Evolutionary conservation across 768 basidiomycete species (phyloP), one percentile per base, ranked within the genome.

Genomic region (Suillus paluster): DNA sequence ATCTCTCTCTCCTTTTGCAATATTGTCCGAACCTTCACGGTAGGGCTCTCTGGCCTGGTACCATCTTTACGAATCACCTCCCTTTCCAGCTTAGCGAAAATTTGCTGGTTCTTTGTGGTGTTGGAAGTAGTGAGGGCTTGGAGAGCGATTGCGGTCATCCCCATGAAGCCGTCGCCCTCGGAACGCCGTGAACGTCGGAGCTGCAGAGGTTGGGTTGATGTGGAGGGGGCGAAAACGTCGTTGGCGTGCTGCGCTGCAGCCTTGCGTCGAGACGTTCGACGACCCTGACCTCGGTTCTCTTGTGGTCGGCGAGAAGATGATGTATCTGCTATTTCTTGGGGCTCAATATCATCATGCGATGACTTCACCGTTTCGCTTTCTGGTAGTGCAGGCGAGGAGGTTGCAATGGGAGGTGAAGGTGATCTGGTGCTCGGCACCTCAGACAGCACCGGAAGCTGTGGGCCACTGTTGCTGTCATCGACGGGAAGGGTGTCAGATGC

Each of bases 41-140:
- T 82, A 7, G 92, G 92, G 68, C 92, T 94, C 64, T 89, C 90
- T 11, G 92, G 92, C 58, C 92, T 79, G 39, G 76, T 71, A 33
- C 92, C 92, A 46, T 86, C 83, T 72, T 83, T 90, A 53, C 86
- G 81, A 34, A 94, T 77, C 21, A 94, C 82, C 72, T 91, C 85
- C 39, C 84, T 91, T 72, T 90, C 86, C 42, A 94, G 73, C 63
- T 81, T 83, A 6, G 84, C 78, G 25, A 84, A 65, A 54, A 88
- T 90, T 54, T 81, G 77, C 76, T 94, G 91, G 67, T 94, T 94
- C 71, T 77, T 84, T 54, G 79, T 73, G 1, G 92, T 94, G 72
- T 94, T 94, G 44, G 84, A 82, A 17, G 79, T 80, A 11, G 92
- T 94, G 59, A 94, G 80, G 41, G 86, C 81, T 69, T 85, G 88